Percentiles rank a stretch among this genome's conserved stretches.
These are phyloP conservation scores for Huntiella savannae DNA, from an alignment of 2,329 filamentous ascomycete genomes.

Conservation along the genomic window DNA sequence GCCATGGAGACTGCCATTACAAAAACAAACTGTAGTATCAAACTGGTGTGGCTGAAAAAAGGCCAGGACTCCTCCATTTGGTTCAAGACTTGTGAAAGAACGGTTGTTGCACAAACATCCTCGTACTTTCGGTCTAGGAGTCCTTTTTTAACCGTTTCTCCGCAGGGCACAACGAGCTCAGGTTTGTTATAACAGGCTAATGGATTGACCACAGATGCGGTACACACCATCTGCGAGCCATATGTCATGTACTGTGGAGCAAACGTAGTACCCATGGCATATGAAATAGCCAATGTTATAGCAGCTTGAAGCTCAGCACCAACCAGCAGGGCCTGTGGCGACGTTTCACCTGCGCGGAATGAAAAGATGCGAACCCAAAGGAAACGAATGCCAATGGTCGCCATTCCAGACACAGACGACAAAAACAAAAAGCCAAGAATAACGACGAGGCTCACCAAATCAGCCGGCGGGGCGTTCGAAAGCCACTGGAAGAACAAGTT, in stretches of 20 bases:
- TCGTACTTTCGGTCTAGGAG: background rate
- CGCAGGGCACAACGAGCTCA: slow-evolving; percentile 62
- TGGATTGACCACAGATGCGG: slow-evolving; percentile 42
- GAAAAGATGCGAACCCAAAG: slow-evolving; percentile 88
- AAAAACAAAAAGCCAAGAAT: slow-evolving; percentile 76
- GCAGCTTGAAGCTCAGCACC: slow-evolving; percentile 80
- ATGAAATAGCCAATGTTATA: slow-evolving; percentile 81
- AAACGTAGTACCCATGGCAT: slow-evolving; percentile 79
- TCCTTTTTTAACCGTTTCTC: slow-evolving; percentile 38
- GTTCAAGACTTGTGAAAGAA: slow-evolving; percentile 86
- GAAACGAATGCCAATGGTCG: slow-evolving; percentile 80
- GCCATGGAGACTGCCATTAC: slow-evolving; percentile 66
- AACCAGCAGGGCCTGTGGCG: slow-evolving; percentile 78
- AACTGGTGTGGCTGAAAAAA: slow-evolving; percentile 79
- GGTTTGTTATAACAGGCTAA: slow-evolving; percentile 57
- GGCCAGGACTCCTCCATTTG: slow-evolving; percentile 85
- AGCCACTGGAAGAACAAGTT: slow-evolving; percentile 77
- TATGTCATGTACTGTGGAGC: slow-evolving; percentile 90
- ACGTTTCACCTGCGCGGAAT: slow-evolving; percentile 73
- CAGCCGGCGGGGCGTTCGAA: slow-evolving; percentile 69
- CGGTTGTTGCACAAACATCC: slow-evolving; percentile 70
- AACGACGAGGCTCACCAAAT: slow-evolving; percentile 77
- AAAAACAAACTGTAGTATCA: slow-evolving; percentile 93
- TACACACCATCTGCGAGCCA: slow-evolving; percentile 86
- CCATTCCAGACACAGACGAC: slow-evolving; percentile 71